phyloP scores from a whole-genome alignment of 352 stramenopile species.

The Phytophthora brassicae region DNA sequence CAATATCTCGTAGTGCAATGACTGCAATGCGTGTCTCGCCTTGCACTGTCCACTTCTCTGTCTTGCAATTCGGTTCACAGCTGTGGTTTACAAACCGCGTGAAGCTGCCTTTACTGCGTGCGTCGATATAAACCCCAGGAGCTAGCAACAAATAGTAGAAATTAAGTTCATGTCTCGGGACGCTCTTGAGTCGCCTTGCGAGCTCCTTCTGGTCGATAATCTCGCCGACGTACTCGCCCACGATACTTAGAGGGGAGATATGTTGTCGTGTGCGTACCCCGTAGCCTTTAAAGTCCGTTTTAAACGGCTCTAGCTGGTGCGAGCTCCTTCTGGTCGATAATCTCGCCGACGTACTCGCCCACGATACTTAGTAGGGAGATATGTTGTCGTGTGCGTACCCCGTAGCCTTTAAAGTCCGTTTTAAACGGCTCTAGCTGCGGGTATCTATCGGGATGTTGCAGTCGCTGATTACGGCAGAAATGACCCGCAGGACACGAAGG shows the following conservation, averaged over 20 bases:
- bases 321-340: conserved; percentile 89
- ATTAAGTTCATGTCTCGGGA: conserved; percentile 76
- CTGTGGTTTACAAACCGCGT: conserved; percentile 97
- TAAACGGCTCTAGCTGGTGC: too few species aligned
- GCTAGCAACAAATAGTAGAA: conserved; percentile 88
- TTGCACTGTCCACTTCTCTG: conserved; percentile 94
- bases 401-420: conserved; percentile 85
- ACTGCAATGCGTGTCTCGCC: conserved; percentile 94
- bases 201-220: conserved; percentile 91
- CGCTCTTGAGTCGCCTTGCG: conserved; percentile 50
- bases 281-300: too few species aligned
- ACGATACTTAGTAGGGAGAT: conserved; percentile 75
- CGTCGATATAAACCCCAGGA: conserved; percentile 88
- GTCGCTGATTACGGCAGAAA: conserved; percentile 71
- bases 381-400: conserved; percentile 62
- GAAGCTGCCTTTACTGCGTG: conserved; percentile 90
- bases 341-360: conserved; percentile 92
- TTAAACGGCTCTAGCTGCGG: conserved; percentile 72
- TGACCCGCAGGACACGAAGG: conserved; percentile 45
- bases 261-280: conserved; percentile 68
- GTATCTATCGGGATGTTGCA: conserved; percentile 73
- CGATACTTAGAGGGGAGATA: conserved; percentile 66
- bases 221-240: conserved; percentile 92
- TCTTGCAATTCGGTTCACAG: conserved; percentile 95
- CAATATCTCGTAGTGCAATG: conserved; percentile 90